Evolutionary conservation across 1,284 basidiomycete species (phyloP).

Genomic region (Cystobasidium sp.): DNA sequence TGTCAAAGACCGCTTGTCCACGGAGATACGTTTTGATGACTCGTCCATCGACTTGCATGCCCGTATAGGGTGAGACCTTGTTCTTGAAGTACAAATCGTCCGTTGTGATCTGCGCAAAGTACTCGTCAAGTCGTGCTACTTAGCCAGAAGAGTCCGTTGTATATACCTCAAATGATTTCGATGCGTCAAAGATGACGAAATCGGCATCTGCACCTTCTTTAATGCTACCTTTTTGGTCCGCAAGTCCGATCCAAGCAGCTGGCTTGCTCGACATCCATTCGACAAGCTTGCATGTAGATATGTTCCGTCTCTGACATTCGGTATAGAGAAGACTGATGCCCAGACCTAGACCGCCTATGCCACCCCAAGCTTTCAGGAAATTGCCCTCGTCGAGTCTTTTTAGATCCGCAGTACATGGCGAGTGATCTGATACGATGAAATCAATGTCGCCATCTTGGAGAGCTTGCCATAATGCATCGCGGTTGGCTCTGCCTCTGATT

Average conservation of each 20-base stretch:
- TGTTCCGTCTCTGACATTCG: slow-evolving; percentile 65
- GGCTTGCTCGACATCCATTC: slow-evolving; percentile 73
- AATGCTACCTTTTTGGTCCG: slow-evolving; percentile 71
- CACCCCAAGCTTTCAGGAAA: slow-evolving; percentile 89
- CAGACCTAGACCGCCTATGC: slow-evolving; percentile 83
- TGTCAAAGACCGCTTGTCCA: slow-evolving; percentile 70
- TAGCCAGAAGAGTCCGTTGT: no score
- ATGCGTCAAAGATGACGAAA: slow-evolving; percentile 79
- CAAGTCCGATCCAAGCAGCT: slow-evolving; percentile 76
- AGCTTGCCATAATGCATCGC: slow-evolving; percentile 76
- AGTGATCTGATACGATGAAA: slow-evolving; percentile 90
- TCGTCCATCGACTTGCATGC: slow-evolving; percentile 68
- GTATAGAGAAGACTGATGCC: slow-evolving; percentile 86
- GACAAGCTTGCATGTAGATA: slow-evolving; percentile 67
- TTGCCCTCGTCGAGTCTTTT: slow-evolving; percentile 79
- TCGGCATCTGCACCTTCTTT: slow-evolving; percentile 78
- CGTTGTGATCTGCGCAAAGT: slow-evolving; percentile 66
- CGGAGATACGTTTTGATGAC: slow-evolving; percentile 78
- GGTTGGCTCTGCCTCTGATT: slow-evolving; percentile 73
- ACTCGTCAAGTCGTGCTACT: background rate
- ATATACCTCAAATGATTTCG: slow-evolving; percentile 65
- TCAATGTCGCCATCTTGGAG: slow-evolving; percentile 77
- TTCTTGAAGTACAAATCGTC: slow-evolving; percentile 83
- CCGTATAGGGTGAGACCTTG: slow-evolving; percentile 85
- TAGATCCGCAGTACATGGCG: slow-evolving; percentile 79